Conservation (phyloP, 1,139 yeast genomes). For the Pichia sp. region DNA sequence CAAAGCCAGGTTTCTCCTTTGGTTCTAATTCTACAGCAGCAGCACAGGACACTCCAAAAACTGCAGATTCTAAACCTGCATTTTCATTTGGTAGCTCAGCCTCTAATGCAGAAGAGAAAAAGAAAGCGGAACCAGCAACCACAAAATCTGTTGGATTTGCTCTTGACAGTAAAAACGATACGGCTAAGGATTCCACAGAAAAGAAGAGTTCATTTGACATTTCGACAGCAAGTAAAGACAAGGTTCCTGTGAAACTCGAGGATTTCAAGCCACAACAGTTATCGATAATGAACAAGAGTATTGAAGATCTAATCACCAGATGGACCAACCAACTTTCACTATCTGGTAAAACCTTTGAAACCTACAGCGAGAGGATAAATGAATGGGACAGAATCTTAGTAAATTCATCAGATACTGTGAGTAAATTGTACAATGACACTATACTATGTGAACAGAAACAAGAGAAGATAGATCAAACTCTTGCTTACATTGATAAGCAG, state of each 20-base stretch:
- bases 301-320: conserved; percentile 86
- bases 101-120: neutral
- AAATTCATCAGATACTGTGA: conserved; percentile 79
- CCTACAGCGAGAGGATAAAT: conserved; percentile 71
- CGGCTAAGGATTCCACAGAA: conserved; percentile 25
- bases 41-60: neutral
- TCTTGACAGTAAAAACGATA: neutral
- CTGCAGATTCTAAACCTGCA: conserved; percentile 9
- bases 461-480: conserved; percentile 77
- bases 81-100: neutral
- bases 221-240: conserved; percentile 6
- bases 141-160: neutral
- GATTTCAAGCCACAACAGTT: conserved; percentile 64
- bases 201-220: conserved; percentile 15
- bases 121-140: conserved; percentile 6
- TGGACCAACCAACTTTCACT: conserved; percentile 86
- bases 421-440: conserved; percentile 73
- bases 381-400: conserved; percentile 84
- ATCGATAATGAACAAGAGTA: conserved; percentile 81
- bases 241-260: conserved; percentile 36
- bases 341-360: conserved; percentile 68
- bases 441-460: conserved; percentile 83
- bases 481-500: conserved; percentile 82
- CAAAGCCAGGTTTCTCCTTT: conserved; percentile 28
- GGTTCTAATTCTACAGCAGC: conserved; percentile 19